Base-by-base conservation (phyloP, 202 grass and related monocot species). In the Schoenoplectus triqueter region DNA sequence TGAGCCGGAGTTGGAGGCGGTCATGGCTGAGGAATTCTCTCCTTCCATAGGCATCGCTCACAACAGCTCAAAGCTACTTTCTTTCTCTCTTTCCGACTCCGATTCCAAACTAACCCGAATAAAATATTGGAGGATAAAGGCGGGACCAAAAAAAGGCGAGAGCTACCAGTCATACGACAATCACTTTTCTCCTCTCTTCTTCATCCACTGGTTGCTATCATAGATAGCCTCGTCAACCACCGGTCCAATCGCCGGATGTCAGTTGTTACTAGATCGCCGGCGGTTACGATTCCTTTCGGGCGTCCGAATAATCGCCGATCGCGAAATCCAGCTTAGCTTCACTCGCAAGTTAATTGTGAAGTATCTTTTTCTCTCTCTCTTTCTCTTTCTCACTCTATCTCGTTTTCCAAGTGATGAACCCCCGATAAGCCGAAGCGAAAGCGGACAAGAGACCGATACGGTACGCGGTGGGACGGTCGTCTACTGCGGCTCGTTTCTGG, bases 21-120 rank as follows among this genome's bases (percentile, higher is more conserved):
- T 88, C 89, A 90, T 90, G 70, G 82, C 81, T 31, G 94, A 87
- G 39, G 92, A 89, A 85, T 92, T 84, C 73, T 99, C 93, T 21
- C 85, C 84, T 87, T 99, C 96, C 93, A 94, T 94, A 14, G 41
- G 81, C 52, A 86, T 86, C 78, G 87, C 87, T 62, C 17, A 74
- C 55, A 47, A 3, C 48, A 7, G 46, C 31, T 31, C 31, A 13
- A 54, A 59, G 7, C 46, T 81, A 41, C 80, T 68, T 67, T 66
- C 57, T 47, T 18, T 31, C 31, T 31, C 31, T 66, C 57, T 66
- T 47, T 64, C 42, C 57, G 13, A 81, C 39, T 85, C 89, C 85
- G 73, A 82, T 74, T 68, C 66, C 49, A 52, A 89, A 79, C 66
- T 15, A 73, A 82, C 10, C 41, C 66, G 84, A 68, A 84, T 82